Percentiles rank a stretch among this genome's conserved stretches.
phyloP scores from a whole-genome alignment of 1,139 yeast genomes.

The Saccharomycopsis phalli region DNA sequence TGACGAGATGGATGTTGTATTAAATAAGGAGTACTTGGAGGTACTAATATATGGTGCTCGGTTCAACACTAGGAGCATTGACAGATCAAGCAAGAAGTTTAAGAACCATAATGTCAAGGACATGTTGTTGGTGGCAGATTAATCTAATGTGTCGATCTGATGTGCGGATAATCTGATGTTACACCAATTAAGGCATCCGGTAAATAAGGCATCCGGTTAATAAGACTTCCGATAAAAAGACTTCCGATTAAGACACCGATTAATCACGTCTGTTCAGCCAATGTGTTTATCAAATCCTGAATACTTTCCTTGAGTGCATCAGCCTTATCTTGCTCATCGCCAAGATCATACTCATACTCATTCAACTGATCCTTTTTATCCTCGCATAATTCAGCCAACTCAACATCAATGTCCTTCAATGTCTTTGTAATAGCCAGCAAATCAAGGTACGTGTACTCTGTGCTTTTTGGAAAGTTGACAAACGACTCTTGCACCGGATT shows the following conservation, averaged over 20 bases:
- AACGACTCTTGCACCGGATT: background rate
- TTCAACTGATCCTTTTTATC: slow-evolving; percentile 3
- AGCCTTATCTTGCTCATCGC: background rate
- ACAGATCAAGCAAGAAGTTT: slow-evolving; percentile 79
- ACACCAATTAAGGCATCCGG: background rate
- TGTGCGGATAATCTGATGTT: background rate
- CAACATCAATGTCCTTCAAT: background rate
- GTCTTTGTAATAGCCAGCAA: background rate
- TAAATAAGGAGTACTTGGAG: slow-evolving; percentile 33
- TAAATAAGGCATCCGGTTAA: background rate
- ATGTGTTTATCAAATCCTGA: background rate
- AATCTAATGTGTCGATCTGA: background rate
- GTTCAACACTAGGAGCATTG: slow-evolving; percentile 66
- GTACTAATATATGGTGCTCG: slow-evolving; percentile 77
- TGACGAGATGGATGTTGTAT: slow-evolving; percentile 20
- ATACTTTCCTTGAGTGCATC: background rate
- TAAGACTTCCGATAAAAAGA: background rate
- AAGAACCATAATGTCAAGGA: slow-evolving; percentile 69
- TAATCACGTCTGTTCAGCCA: background rate
- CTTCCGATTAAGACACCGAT: background rate
- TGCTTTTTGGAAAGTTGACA: slow-evolving; percentile 3
- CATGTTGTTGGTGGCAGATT: slow-evolving; percentile 29
- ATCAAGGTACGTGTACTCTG: background rate
- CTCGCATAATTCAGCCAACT: background rate
- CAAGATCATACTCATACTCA: slow-evolving; percentile 4